Percentiles rank a stretch among this genome's conserved stretches.
Conservation (phyloP, 306 rosid species). For the Pachyrhizus erosus region DNA sequence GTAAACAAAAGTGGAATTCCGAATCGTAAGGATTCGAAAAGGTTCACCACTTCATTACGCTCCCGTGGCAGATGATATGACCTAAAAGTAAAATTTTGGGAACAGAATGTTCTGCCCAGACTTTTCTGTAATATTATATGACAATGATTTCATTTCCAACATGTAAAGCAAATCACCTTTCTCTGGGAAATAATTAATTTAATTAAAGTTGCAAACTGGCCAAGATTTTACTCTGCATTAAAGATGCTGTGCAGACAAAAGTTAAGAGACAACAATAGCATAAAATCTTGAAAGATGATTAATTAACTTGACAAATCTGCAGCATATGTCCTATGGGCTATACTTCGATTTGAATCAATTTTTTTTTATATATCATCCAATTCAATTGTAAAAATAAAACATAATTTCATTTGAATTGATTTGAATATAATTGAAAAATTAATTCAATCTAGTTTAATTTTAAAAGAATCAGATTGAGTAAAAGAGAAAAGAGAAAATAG, state of each 20-base stretch:
- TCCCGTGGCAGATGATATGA: neutral
- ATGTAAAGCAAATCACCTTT: neutral
- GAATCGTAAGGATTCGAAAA: conserved; percentile 7
- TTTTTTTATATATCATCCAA: neutral
- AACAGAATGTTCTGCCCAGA: conserved; percentile 25
- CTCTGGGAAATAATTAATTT: neutral
- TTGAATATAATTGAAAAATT: neutral
- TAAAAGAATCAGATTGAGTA: too few relatives aligned
- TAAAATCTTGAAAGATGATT: neutral
- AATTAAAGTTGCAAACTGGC: neutral
- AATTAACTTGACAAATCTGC: neutral
- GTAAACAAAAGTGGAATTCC: conserved; percentile 24
- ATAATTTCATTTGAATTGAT: neutral
- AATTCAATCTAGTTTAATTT: neutral
- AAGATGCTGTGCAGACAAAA: neutral
- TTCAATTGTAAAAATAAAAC: neutral
- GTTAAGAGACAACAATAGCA: neutral
- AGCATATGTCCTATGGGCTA: neutral
- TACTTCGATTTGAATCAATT: neutral
- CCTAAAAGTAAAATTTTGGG: neutral
- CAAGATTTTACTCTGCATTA: neutral
- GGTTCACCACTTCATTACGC: conserved; percentile 4
- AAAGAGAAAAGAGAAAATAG: too few relatives aligned
- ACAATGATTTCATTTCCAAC: neutral
- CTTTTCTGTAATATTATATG: conserved; percentile 14